Evolutionary conservation across 441 rosid species (phyloP), one percentile per base, ranked within the genome.

Genomic region (Erodium trifolium): DNA sequence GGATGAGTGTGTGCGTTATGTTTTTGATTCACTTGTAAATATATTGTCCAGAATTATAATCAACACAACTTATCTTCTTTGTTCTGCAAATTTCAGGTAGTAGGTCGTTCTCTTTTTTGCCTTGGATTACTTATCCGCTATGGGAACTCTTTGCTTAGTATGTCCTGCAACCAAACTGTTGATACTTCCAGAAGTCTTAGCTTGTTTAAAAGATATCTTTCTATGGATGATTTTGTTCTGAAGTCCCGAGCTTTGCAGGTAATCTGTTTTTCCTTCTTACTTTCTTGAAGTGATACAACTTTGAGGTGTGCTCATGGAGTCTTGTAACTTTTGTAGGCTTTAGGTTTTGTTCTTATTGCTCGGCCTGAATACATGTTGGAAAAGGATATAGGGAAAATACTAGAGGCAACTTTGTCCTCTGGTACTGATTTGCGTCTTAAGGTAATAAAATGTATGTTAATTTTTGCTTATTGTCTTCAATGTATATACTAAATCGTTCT

Each of bases 221-320:
- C 10, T 27, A 73, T 75, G 74, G 98, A 93, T 67, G 99, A 96
- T 79, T 84, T 91, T 75, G 80, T 82, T 75, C 77, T 96, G 74
- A 91, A 91, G 82, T 89, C 91, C 74, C 83, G 99, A 80, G 89
- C 99, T 62, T 82, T 96, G 88, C 99, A 96, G 96, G 99, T 91
- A 79, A 53, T 73, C 70, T 67, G 53, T 49, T 67, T 63, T 68
- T 66, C 69, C 31, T 34, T 2, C 41, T 37, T 37, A 4, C 23
- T 34, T 19, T 55, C 27, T 17, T 34, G 55, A 57, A 51, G 66
- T 73, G 2, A 73, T 67, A 70, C 72, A 17, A 45, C 73, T 57
- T 63, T 37, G 6, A 37, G 41, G 53, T 5, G 27, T 67, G 63
- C 73, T 78, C 67, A 71, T 55, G 31, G 73, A 14, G 65, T 74